Evolutionary conservation across 2,329 filamentous ascomycete genomes (phyloP), one percentile per base, ranked within the genome.

Genomic region (Monilinia fructicola): DNA sequence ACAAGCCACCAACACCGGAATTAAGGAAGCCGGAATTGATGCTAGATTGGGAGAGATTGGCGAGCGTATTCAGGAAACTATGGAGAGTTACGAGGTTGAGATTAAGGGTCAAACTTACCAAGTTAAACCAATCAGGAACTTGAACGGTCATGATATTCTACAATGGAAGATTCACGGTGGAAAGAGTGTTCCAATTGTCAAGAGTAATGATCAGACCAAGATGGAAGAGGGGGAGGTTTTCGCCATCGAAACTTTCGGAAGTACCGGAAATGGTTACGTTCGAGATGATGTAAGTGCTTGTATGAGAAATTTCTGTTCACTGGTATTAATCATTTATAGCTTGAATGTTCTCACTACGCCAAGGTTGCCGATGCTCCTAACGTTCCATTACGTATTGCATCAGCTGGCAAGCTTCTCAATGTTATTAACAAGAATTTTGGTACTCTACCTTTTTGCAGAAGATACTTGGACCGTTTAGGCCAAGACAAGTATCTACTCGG

Each of bases 151-250:
- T 81, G 94, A 91, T 72, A 97, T 97, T 75, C 84, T 91, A 66
- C 93, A 88, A 69, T 95, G 93, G 81, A 88, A 87, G 77, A 97
- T 97, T 73, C 93, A 97, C 80, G 93, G 93, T 67, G 90, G 87
- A 74, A 97, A 97, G 84, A 93, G 91, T 71, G 92, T 97, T 62
- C 94, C 93, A 0, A 97, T 97, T 74, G 92, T 97, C 70, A 96
- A 96, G 82, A 89, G 87, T 69, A 86, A 86, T 69, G 92, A 96
- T 75, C 87, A 89, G 77, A 96, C 92, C 63, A 97, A 96, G 84
- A 98, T 98, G 94, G 93, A 97, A 80, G 94, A 97, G 79, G 93
- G 93, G 53, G 93, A 98, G 76, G 89, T 93, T 23, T 98, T 96
- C 78, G 93, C 93, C 71, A 96, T 97, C 73, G 93, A 97, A 81